Base-by-base conservation (phyloP, 2,329 filamentous ascomycete genomes). In the Cyphellophora attinorum region DNA sequence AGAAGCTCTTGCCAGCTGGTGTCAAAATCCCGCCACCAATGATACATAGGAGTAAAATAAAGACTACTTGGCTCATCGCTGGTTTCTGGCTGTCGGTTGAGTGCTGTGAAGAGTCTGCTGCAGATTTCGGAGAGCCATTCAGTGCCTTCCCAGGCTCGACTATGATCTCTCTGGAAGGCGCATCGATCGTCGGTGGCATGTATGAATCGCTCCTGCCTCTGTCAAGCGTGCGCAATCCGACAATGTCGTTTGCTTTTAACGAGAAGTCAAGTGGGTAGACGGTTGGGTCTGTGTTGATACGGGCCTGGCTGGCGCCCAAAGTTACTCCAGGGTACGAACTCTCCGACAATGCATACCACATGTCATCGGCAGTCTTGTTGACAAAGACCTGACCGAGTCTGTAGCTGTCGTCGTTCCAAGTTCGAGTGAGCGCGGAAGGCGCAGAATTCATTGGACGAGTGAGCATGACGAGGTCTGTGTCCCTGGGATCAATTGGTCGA, bases 291-390 rank as follows among this genome's bases (percentile, higher is more conserved):
- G 41, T 45, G 30, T 39, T 39, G 8, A 41, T 37, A 30, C 35
- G 44, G 15, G 76, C 76, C 42, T 64, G 60, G 15, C 67, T 62
- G 4, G 76, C 76, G 27, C 70, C 79, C 34, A 85, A 75, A 14
- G 88, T 80, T 17, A 94, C 85, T 6, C 89, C 70, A 3, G 91
- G 91, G 49, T 95, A 96, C 6, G 77, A 77, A 27, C 69, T 71
- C 38, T 93, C 89, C 1, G 89, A 95, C 60, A 96, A 72, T 19
- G 88, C 91, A 57, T 89, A 98, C 86, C 89, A 96, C 41, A 83
- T 82, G 18, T 88, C 89, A n/a, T 69, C 66, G 37, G 82, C 75
- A 2, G 88, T 95, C 47, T 80, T 81, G 54, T 95, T 94, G 39
- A 96, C 70, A 52, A 91, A 93, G 1, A 95, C 77, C 37, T 74